These are phyloP conservation scores for Calonectria pteridis DNA, from an alignment of 2,329 filamentous ascomycete genomes.

Conservation along the genomic window DNA sequence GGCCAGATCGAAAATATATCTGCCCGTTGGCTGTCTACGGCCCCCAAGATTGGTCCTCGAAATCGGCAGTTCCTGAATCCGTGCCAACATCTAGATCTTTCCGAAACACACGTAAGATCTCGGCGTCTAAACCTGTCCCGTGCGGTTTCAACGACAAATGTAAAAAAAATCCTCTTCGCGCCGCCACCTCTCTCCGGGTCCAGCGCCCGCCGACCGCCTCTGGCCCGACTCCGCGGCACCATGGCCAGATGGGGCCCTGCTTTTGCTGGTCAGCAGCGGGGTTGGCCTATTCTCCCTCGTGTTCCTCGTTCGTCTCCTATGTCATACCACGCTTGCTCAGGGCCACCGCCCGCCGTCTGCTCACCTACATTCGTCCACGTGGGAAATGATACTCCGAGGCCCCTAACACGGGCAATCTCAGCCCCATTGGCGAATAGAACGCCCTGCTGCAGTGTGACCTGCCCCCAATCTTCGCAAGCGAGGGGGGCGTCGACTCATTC, in stretches of 20 bases:
- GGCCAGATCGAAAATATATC: conserved; percentile 3
- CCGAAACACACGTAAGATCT: neutral
- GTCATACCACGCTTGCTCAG: neutral
- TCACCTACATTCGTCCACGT: conserved; percentile 10
- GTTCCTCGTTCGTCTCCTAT: neutral
- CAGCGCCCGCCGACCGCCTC: neutral
- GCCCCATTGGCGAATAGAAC: conserved; percentile 10
- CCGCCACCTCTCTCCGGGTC: neutral
- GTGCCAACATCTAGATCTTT: neutral
- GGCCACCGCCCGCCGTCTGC: neutral
- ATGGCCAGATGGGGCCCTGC: neutral
- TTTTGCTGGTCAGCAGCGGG: neutral
- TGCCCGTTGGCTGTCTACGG: neutral
- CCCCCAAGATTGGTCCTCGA: neutral
- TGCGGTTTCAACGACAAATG: neutral
- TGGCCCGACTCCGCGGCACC: neutral
- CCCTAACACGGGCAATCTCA: conserved; percentile 8
- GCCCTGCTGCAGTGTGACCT: conserved; percentile 27
- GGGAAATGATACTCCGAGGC: neutral
- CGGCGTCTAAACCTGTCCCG: neutral
- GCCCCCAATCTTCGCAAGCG: conserved; percentile 33
- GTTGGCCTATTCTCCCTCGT: neutral
- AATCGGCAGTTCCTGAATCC: neutral
- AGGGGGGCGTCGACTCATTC: conserved; percentile 35
- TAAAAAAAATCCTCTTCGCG: neutral